These are phyloP conservation scores for Corylus heterophylla DNA, from an alignment of 306 rosid species.

Conservation along the genomic window DNA sequence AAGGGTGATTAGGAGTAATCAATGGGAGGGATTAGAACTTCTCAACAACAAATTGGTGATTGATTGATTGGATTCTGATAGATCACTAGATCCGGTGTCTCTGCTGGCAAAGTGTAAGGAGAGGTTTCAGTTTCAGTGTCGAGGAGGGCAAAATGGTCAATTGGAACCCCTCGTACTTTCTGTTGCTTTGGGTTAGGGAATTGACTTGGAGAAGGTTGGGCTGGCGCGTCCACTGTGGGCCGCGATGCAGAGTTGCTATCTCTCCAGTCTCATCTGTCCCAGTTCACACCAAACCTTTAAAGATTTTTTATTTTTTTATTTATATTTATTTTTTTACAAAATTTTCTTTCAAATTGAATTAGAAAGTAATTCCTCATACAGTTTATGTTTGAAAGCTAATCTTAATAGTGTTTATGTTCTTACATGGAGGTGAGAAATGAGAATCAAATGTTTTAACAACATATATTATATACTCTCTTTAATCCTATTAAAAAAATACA, in stretches of 20 bases:
- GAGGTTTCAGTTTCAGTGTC: conserved; percentile 28
- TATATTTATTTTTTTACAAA: too few relatives aligned
- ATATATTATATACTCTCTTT: too few relatives aligned
- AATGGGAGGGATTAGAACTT: conserved; percentile 41
- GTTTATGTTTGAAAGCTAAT: too few relatives aligned
- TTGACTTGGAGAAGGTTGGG: background rate
- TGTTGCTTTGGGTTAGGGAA: background rate
- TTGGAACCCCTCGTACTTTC: background rate
- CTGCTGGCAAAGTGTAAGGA: conserved; percentile 39
- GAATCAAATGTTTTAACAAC: too few relatives aligned
- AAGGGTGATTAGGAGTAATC: conserved; percentile 2
- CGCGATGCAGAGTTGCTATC: background rate
- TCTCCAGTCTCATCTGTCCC: background rate
- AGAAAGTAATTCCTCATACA: too few relatives aligned
- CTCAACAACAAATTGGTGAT: conserved; percentile 33
- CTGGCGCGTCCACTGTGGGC: background rate
- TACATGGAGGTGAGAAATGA: too few relatives aligned
- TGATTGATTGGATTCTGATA: conserved; percentile 9
- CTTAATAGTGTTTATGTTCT: too few relatives aligned
- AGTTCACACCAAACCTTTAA: background rate
- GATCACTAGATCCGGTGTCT: conserved; percentile 54
- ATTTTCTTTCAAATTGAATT: too few relatives aligned
- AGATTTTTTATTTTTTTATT: background rate
- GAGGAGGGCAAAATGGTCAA: conserved; percentile 25
- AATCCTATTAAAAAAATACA: too few relatives aligned